Conservation (phyloP, 768 basidiomycete genomes). For the Tephrocybe sp. region DNA sequence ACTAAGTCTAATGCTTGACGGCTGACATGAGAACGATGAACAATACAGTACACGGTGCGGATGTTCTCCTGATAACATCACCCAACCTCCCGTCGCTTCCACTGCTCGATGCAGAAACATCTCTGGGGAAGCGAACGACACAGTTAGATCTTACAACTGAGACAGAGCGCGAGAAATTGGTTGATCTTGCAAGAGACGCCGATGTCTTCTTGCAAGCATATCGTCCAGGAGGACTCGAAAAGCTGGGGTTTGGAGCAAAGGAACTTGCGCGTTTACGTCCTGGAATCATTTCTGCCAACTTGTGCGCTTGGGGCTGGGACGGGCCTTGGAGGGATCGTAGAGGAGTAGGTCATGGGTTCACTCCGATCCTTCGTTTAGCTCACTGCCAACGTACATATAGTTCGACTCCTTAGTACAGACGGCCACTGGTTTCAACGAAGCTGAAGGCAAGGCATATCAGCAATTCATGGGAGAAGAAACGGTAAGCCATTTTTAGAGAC, state of each 20-base stretch:
- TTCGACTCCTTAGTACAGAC: conserved; percentile 68
- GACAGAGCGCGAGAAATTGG: conserved; percentile 31
- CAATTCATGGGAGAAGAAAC: conserved; percentile 19
- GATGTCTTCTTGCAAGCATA: conserved; percentile 66
- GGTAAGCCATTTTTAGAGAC: too few species aligned
- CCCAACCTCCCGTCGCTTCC: conserved; percentile 52
- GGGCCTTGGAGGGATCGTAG: conserved; percentile 54
- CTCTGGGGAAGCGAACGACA: conserved; percentile 60
- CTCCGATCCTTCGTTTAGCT: background rate
- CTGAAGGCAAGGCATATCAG: conserved; percentile 49
- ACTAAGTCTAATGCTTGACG: background rate
- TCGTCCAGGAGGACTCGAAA: conserved; percentile 47
- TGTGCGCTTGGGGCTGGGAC: conserved; percentile 56
- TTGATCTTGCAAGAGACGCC: conserved; percentile 34
- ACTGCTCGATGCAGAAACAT: conserved; percentile 52
- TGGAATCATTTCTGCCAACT: conserved; percentile 52
- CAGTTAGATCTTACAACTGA: conserved; percentile 48
- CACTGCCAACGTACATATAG: conserved; percentile 25
- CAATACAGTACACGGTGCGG: conserved; percentile 50
- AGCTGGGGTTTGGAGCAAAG: conserved; percentile 45
- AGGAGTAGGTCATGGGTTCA: conserved; percentile 36
- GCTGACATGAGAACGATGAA: background rate
- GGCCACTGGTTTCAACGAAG: conserved; percentile 56
- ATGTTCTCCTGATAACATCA: conserved; percentile 54
- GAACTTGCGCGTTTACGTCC: conserved; percentile 37